Percentiles rank a stretch among this genome's conserved stretches.
phyloP scores from a whole-genome alignment of 495 filamentous ascomycete species.

The Penicillium odoratum region DNA sequence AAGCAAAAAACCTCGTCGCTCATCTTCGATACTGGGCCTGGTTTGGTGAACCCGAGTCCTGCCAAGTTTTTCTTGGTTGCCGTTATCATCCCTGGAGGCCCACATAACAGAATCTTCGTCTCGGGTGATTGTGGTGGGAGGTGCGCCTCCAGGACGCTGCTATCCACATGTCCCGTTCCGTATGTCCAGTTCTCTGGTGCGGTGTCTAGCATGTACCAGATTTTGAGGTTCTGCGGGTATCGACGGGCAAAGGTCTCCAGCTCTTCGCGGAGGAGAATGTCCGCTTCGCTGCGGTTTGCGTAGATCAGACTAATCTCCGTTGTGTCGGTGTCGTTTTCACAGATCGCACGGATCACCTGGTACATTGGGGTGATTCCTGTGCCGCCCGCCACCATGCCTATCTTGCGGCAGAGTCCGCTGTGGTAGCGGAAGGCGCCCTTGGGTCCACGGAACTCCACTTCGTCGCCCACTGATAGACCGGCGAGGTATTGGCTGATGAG shows the following conservation, averaged over 20 bases:
- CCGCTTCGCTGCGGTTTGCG: constrained; percentile 40
- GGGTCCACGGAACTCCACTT: constrained; percentile 49
- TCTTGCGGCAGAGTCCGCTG: constrained; percentile 32
- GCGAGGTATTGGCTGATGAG: constrained; percentile 48
- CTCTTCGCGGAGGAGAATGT: constrained; percentile 44
- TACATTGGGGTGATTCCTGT: constrained; percentile 61
- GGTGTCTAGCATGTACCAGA: constrained; percentile 47
- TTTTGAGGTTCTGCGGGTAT: constrained; percentile 43
- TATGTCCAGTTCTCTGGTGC: constrained; percentile 30
- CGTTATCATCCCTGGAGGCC: constrained; percentile 42
- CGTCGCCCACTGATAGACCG: constrained; percentile 40
- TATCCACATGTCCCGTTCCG: constrained; percentile 31
- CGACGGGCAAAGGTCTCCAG: constrained; percentile 47
- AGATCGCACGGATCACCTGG: constrained; percentile 53
- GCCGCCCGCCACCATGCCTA: constrained; percentile 54
- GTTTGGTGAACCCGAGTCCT: constrained; percentile 10
- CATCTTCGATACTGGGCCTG: constrained; percentile 38
- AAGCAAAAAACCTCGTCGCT: constrained; percentile 42
- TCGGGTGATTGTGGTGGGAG: constrained; percentile 27
- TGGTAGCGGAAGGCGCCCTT: constrained; percentile 49
- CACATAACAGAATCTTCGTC: constrained; percentile 41
- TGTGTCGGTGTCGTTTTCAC: constrained; percentile 47
- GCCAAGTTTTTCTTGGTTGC: constrained; percentile 33
- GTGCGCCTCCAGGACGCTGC: constrained; percentile 21
- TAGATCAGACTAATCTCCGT: constrained; percentile 52